Percentiles rank a stretch among this genome's conserved stretches.
Evolutionary conservation across 2,329 filamentous ascomycete genomes (phyloP).

Genomic region (Aureobasidium pullulans): DNA sequence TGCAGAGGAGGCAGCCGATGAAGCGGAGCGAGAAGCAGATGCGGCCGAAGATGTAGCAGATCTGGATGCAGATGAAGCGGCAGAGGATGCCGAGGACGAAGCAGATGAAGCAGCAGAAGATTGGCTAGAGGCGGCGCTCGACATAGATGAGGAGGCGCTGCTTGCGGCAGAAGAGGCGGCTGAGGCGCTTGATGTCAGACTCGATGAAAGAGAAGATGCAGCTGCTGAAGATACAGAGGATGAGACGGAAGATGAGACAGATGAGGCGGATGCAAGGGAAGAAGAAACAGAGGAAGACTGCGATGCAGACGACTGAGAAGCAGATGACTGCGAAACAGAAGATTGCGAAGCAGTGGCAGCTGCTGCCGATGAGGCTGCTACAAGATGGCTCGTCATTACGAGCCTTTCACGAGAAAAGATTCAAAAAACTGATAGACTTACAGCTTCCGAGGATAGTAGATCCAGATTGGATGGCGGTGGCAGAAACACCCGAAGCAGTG

Average conservation of each 20-base stretch:
- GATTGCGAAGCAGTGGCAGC: background rate
- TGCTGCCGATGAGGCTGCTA: background rate
- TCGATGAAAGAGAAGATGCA: background rate
- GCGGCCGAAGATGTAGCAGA: background rate
- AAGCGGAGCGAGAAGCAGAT: background rate
- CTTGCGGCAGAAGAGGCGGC: constrained; percentile 4
- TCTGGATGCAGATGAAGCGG: background rate
- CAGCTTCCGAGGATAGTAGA: constrained; percentile 11
- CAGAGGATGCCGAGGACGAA: background rate
- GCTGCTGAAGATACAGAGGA: background rate
- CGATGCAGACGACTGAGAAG: background rate
- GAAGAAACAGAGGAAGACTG: background rate
- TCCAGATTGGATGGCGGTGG: background rate
- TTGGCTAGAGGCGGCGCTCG: background rate
- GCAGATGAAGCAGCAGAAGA: constrained; percentile 3
- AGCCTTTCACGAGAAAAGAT: background rate
- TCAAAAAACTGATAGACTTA: background rate
- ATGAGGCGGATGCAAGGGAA: background rate
- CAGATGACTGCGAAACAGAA: constrained; percentile 9
- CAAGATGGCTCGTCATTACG: background rate
- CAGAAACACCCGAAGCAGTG: background rate
- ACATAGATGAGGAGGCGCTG: background rate
- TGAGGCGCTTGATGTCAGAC: constrained; percentile 8
- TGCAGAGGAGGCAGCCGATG: background rate
- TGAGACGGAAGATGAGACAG: background rate